Evolutionary conservation across 2,329 filamentous ascomycete species (phyloP).

Genomic region (Fusarium camptoceras): DNA sequence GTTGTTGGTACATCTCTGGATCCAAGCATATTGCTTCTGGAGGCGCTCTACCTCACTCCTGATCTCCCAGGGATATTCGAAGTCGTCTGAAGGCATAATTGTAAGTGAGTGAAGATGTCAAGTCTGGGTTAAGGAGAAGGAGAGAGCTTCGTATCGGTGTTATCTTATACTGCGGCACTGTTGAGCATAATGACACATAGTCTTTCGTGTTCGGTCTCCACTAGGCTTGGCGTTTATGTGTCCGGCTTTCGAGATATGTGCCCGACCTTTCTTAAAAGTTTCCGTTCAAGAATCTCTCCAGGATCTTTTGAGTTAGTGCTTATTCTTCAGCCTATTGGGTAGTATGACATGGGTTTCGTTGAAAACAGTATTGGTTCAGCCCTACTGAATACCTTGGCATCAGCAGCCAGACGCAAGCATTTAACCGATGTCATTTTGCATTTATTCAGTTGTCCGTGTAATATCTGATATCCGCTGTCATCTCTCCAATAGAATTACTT

Average conservation of each 20-base stretch:
- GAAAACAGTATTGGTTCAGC: not conserved
- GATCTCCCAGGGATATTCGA: slow-evolving; percentile 10
- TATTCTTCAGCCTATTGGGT: not conserved
- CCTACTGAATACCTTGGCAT: not conserved
- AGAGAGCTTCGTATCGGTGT: not conserved
- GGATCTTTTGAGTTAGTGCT: not conserved
- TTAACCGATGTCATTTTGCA: not conserved
- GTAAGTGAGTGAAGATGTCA: not conserved
- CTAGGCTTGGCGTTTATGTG: not conserved
- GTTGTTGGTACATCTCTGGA: slow-evolving; percentile 17
- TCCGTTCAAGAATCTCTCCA: not conserved
- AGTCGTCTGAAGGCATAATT: not conserved
- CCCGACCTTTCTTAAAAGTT: not conserved
- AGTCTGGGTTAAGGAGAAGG: not conserved
- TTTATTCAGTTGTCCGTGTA: too few species aligned
- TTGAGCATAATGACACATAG: rapidly evolving
- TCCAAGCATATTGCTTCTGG: slow-evolving; percentile 22
- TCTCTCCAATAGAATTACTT: too few species aligned
- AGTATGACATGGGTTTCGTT: rapidly evolving
- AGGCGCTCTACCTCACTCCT: slow-evolving; percentile 22
- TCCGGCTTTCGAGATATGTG: not conserved
- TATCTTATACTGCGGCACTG: not conserved
- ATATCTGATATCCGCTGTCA: too few species aligned
- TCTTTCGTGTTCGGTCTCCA: not conserved
- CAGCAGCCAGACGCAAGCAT: not conserved